Evolutionary conservation across 768 basidiomycete species (phyloP).

Genomic region (Ramaria sp.): DNA sequence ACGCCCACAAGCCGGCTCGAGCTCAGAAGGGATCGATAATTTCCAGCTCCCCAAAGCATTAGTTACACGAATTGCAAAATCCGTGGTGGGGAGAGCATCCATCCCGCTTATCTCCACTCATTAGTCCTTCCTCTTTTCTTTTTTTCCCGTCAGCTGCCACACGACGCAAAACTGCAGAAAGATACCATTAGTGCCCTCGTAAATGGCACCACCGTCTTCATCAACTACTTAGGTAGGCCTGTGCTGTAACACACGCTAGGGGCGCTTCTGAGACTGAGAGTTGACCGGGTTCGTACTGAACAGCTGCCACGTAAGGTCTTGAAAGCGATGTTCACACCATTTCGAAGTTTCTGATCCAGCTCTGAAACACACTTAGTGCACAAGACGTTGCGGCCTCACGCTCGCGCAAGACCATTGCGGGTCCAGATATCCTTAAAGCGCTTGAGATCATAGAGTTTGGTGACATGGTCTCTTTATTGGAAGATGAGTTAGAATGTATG

Average conservation of each 20-base stretch:
- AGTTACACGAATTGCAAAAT: constrained; percentile 25
- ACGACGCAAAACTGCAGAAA: constrained; percentile 30
- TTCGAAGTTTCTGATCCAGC: background rate
- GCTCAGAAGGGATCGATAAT: constrained; percentile 21
- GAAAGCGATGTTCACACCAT: background rate
- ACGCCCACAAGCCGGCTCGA: background rate
- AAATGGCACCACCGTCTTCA: constrained; percentile 32
- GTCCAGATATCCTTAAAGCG: constrained; percentile 27
- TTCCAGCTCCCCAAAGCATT: constrained; percentile 27
- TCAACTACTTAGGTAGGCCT: constrained; percentile 30
- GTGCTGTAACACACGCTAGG: background rate
- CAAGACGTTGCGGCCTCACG: constrained; percentile 25
- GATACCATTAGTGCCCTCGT: constrained; percentile 28
- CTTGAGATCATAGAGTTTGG: constrained; percentile 10
- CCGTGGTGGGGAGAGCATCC: constrained; percentile 17
- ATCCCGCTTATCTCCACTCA: background rate
- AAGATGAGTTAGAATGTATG: constrained; percentile 10
- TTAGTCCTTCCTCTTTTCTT: no score
- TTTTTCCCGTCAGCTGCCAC: constrained; percentile 22
- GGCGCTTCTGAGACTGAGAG: background rate
- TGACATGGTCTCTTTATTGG: constrained; percentile 6
- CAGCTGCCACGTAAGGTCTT: constrained; percentile 23
- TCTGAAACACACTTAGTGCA: constrained; percentile 17
- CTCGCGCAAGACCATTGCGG: constrained; percentile 25
- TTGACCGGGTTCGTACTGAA: background rate